phyloP scores from a whole-genome alignment of 192 early-diverging fungal genomes.

The Coemansia sp. region DNA sequence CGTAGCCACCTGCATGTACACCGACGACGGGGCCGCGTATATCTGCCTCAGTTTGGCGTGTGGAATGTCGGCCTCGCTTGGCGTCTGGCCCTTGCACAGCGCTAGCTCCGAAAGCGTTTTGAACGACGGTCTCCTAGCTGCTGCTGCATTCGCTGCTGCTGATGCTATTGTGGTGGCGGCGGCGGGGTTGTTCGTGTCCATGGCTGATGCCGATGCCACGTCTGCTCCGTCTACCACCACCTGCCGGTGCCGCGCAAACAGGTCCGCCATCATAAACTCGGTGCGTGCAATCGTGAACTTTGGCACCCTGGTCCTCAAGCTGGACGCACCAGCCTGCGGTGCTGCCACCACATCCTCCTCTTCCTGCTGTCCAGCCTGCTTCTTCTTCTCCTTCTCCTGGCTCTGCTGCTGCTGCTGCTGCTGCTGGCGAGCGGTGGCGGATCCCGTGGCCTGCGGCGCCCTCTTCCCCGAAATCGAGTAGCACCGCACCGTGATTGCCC shows the following conservation, averaged over 20 bases:
- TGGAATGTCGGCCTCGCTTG: conserved; percentile 34
- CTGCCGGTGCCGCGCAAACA: conserved; percentile 49
- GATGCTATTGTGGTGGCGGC: neutral
- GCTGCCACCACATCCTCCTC: conserved; percentile 4
- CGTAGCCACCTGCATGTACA: conserved; percentile 40
- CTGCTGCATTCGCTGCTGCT: no score
- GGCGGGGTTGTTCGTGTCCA: neutral
- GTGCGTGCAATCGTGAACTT: conserved; percentile 48
- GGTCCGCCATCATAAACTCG: conserved; percentile 38
- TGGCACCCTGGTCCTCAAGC: conserved; percentile 26
- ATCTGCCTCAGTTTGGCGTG: conserved; percentile 34
- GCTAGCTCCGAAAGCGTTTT: conserved; percentile 41
- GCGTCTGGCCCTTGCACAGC: conserved; percentile 20
- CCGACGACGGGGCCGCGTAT: conserved; percentile 47
- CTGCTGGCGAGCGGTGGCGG: conserved; percentile 8
- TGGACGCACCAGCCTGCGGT: neutral
- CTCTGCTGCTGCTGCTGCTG: conserved; percentile 4
- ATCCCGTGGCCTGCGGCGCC: conserved; percentile 4
- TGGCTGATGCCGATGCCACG: neutral
- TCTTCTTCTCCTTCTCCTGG: neutral
- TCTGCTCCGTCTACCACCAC: conserved; percentile 14
- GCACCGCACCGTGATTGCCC: conserved; percentile 10
- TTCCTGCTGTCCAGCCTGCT: neutral
- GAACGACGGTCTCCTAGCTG: conserved; percentile 21
- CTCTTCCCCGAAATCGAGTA: conserved; percentile 49